Base-by-base conservation (phyloP, 352 stramenopile genomes). In the Pythium aristosporum region DNA sequence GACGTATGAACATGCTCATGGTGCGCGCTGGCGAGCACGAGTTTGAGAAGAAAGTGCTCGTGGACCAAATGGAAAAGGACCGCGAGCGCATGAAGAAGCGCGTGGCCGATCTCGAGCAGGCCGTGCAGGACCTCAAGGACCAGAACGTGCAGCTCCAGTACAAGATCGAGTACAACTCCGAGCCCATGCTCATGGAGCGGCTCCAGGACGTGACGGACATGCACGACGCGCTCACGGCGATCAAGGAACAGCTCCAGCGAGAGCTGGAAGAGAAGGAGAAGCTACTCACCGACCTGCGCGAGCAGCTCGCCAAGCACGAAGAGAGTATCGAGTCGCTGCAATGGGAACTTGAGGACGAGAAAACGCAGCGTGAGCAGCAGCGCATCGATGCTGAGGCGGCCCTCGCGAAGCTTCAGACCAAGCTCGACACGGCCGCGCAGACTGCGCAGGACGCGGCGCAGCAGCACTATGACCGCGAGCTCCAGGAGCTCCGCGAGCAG, bases 1-100 rank as follows among this genome's bases (percentile, higher is more conserved):
- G 87, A 43, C 72, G 85, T 41, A 74, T 94, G 55, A 94, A 94
- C 67, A 75, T 80, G 42, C 72, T 94, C n/a, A 92, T 92, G 83
- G 71, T 94, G 51, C 88, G 90, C 63, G 83, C 85, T 11, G 85
- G 85, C 50, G 83, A 94, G 61, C 85, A 92, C 74, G 85, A 94
- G 65, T 94, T 92, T 47, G 85, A 94, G 69, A 94, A 94, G 75
- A 91, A 90, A 63, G 89, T 75, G 66, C 79, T 94, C 25, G 83
- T 92, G 44, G 80, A 91, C 43, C 63, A 91, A 75, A 92, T 92
- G 82, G 82, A 89, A 60, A 92, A 92, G 57, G 82, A 92, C 59
- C 72, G 82, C n/a, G 77, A 80, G 46, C 66, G 57, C 15, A 61
- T 92, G 67, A 65, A 70, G 20, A 47, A 11, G 5, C 56, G 85